Percentiles rank a stretch among this genome's conserved stretches.
phyloP scores from a whole-genome alignment of 495 filamentous ascomycete genomes.

The Hypoxylon subgilvum region DNA sequence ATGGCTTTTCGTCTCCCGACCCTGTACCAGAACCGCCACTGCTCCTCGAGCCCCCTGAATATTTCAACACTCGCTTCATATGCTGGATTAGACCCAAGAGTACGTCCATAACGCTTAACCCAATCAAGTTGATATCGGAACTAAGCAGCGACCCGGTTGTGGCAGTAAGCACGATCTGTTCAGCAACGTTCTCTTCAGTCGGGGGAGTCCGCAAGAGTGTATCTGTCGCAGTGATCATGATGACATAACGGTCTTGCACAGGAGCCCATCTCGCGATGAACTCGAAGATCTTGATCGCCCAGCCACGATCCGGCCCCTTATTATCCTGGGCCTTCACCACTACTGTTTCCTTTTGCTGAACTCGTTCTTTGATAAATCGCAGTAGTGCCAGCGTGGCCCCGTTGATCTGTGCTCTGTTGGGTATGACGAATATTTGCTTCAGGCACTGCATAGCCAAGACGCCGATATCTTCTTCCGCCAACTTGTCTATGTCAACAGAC shows the following conservation, averaged over 20 bases:
- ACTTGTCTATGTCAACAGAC: conserved; percentile 79
- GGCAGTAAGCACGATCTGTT: conserved; percentile 73
- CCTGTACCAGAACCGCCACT: conserved; percentile 39
- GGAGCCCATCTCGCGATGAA: conserved; percentile 82
- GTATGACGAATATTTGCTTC: conserved; percentile 76
- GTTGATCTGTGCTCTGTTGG: conserved; percentile 77
- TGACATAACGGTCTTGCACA: conserved; percentile 88
- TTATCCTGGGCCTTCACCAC: conserved; percentile 41
- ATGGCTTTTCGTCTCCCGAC: conserved; percentile 26
- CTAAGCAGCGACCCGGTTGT: conserved; percentile 80
- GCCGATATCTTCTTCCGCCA: conserved; percentile 86
- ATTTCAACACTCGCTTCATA: conserved; percentile 72
- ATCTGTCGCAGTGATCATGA: conserved; percentile 80
- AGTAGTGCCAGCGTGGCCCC: conserved; percentile 72
- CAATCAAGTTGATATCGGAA: conserved; percentile 89
- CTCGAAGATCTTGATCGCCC: conserved; percentile 80
- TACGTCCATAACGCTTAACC: conserved; percentile 91
- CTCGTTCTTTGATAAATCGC: conserved; percentile 69
- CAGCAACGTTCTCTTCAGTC: conserved; percentile 67
- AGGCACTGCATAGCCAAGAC: conserved; percentile 81
- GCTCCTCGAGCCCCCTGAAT: conserved; percentile 58
- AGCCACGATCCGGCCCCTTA: conserved; percentile 58
- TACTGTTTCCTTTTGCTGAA: conserved; percentile 55
- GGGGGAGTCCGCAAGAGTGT: conserved; percentile 67
- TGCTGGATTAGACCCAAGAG: conserved; percentile 81